These are phyloP conservation scores for Erigeron philadelphicus DNA, from an alignment of 140 eudicot genomes.

Conservation along the genomic window DNA sequence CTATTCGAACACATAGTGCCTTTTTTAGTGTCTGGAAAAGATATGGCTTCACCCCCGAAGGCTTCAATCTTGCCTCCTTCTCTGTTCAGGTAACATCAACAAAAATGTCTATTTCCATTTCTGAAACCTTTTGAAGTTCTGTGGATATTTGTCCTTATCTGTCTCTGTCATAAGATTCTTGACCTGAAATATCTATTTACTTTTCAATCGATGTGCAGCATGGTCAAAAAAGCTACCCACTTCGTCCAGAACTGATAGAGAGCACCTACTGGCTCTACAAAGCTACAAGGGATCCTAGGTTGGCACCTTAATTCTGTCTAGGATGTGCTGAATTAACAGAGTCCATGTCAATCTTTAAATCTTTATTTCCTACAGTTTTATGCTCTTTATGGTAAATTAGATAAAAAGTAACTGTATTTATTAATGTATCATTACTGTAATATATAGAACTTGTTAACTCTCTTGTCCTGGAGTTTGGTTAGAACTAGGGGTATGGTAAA, in stretches of 20 bases:
- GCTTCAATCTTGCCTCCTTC: conserved; percentile 90
- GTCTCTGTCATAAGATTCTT: neutral
- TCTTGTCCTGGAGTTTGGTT: too few relatives aligned
- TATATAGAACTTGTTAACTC: too few relatives aligned
- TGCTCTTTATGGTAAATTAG: conserved; percentile 1
- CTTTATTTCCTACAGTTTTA: neutral
- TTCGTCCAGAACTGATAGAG: conserved; percentile 92
- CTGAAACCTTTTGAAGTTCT: neutral
- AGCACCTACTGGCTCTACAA: conserved; percentile 98
- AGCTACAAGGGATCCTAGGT: conserved; percentile 98
- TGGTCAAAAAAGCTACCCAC: conserved; percentile 94
- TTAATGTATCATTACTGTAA: neutral
- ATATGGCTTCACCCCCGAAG: conserved; percentile 98
- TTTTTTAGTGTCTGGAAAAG: conserved; percentile 95
- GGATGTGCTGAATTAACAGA: neutral
- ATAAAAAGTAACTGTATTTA: neutral
- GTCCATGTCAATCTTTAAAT: neutral
- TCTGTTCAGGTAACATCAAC: conserved; percentile 67
- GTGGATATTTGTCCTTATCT: too few relatives aligned
- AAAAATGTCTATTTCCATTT: neutral
- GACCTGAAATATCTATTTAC: neutral
- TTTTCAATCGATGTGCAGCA: conserved; percentile 44
- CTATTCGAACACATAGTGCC: conserved; percentile 86
- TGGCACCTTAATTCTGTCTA: conserved; percentile 15
- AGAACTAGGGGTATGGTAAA: too few relatives aligned